Evolutionary conservation across 345 rosid species (phyloP).

Genomic region (Hypericum androsaemum): DNA sequence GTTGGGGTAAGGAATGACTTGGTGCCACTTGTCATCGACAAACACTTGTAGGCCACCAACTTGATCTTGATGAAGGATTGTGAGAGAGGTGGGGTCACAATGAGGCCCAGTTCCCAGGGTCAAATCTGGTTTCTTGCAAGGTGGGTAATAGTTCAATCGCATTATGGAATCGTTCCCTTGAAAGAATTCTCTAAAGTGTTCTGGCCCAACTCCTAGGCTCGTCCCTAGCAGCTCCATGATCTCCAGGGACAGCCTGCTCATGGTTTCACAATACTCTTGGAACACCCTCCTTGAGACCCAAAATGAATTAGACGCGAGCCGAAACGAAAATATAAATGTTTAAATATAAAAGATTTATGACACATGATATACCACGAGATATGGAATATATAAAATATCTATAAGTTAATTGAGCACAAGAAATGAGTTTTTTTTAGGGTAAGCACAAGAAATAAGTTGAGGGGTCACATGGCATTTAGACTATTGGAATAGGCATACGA

Average conservation of each 20-base stretch:
- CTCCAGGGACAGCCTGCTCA: slow-evolving; percentile 18
- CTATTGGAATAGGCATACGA: too few species aligned
- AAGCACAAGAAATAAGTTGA: too few species aligned
- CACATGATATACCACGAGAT: too few species aligned
- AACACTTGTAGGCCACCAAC: slow-evolving; percentile 46
- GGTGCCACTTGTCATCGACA: slow-evolving; percentile 24
- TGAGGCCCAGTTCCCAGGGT: slow-evolving; percentile 49
- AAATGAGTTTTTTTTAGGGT: too few species aligned
- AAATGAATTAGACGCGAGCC: neutral
- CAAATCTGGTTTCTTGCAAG: slow-evolving; percentile 33
- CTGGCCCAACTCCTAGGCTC: slow-evolving; percentile 31
- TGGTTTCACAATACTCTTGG: slow-evolving; percentile 28
- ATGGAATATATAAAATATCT: too few species aligned
- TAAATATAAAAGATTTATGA: too few species aligned
- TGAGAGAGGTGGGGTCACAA: slow-evolving; percentile 31
- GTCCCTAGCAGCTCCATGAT: slow-evolving; percentile 28
- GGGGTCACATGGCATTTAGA: too few species aligned
- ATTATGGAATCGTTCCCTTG: slow-evolving; percentile 30
- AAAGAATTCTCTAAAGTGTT: slow-evolving; percentile 24
- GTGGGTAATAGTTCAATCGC: slow-evolving; percentile 44
- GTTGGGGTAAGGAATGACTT: slow-evolving; percentile 26
- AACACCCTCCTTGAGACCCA: slow-evolving; percentile 13
- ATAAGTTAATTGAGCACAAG: too few species aligned
- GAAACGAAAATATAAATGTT: neutral
- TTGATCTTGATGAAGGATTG: slow-evolving; percentile 44